Evolutionary conservation across 2,329 filamentous ascomycete species (phyloP).

Genomic region (Cladorrhinum sp.): DNA sequence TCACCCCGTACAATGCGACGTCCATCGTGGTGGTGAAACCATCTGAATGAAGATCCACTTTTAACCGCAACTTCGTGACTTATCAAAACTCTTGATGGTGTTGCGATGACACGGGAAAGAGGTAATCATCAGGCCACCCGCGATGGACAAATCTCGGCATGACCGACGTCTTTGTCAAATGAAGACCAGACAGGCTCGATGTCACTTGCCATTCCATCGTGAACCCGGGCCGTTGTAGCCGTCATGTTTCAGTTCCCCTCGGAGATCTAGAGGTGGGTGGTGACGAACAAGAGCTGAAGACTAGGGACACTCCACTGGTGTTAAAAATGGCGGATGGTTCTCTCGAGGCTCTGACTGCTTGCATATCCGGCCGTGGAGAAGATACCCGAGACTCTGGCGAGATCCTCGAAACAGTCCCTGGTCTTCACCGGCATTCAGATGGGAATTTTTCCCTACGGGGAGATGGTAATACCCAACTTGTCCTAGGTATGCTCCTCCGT

Average conservation of each 20-base stretch:
- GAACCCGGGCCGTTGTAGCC: background rate
- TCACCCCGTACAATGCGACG: slow-evolving; percentile 5
- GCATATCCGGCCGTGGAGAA: background rate
- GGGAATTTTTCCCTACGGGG: too few relatives aligned
- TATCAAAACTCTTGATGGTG: background rate
- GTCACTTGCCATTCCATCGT: background rate
- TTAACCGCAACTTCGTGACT: slow-evolving; percentile 7
- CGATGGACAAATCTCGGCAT: slow-evolving; percentile 3
- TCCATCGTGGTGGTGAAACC: slow-evolving; percentile 2
- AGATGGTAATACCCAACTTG: background rate
- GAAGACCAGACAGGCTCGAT: background rate
- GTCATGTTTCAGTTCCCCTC: background rate
- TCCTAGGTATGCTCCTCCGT: too few relatives aligned
- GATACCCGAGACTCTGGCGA: too few relatives aligned
- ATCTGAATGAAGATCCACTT: slow-evolving; percentile 2
- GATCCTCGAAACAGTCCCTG: too few relatives aligned
- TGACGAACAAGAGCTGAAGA: background rate
- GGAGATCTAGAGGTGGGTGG: background rate
- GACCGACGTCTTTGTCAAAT: slow-evolving; percentile 1
- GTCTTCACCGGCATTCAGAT: too few relatives aligned
- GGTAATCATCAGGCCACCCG: slow-evolving; percentile 2
- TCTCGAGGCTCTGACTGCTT: too few relatives aligned
- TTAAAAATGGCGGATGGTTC: background rate
- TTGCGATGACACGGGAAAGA: background rate
- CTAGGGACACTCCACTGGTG: background rate